Base-by-base conservation (phyloP, 2,329 filamentous ascomycete genomes). In the Xylariaceae sp. region DNA sequence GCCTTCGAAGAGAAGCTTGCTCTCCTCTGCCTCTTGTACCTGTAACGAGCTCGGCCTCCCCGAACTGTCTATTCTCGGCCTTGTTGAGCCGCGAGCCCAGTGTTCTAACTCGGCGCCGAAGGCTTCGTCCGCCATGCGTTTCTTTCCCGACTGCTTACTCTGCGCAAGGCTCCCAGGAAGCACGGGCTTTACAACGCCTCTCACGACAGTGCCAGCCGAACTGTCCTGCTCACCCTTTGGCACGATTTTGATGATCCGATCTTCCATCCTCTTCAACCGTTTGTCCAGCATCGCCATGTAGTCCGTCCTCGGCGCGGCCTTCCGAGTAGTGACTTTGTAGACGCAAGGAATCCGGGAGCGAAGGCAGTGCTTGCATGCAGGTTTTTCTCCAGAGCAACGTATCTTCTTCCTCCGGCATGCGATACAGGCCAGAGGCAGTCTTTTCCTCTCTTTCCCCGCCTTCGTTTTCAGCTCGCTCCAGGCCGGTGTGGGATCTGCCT, bases 251-350 rank as follows among this genome's bases (percentile, higher is more conserved):
- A 97, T 94, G 47, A 97, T 92, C 40, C 90, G 83, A 56, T 97
- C 90, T 63, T 98, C 92, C 92, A 97, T 97, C 41, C 90, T 76
- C 69, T 94, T 96, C 50, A 97, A 64, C 37, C 92, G 78, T 65
- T 95, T 96, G 65, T 97, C 92, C 53, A 97, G 68, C 88, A 97
- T 97, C 29, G 89, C 88, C 92, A 97, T 97, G 63, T 97, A 97
- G 63, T 97, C 92, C 13, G 92, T 97, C 36, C 92, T 76, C 3
- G 92, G 92, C 3, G 89, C 88, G 1, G 90, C 88, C 62, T 97
- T 97, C 44, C 92, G 76, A 3, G 89, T 88, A 0, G 89, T 97
- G 43, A 95, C 88, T 59, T 97, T 97, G 73, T 97, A 98, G 4
- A 97, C 89, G 60, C 92, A 98, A 2, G 90, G 90, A 52, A 94